Evolutionary conservation across 2,329 filamentous ascomycete species (phyloP), one percentile per base, ranked within the genome.

Genomic region (Phaeosphaeria sp.): DNA sequence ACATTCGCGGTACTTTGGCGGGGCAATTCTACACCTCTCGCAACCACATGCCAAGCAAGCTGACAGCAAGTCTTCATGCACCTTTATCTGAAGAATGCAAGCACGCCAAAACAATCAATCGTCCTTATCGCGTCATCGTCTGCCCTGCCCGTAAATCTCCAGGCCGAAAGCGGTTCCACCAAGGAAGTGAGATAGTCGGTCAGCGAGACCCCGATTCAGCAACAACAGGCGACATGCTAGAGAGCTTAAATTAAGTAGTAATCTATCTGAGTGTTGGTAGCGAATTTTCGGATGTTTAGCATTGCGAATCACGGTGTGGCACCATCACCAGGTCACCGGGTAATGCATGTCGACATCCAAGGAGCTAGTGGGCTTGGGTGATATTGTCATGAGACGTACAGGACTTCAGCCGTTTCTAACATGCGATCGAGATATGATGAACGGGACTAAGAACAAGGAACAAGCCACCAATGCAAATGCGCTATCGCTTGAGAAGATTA

Each of bases 61-160:
- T 64, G 58, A 61, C 54, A 61, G 57, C 60, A 27, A 57, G 50
- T 46, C 51, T 46, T 59, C 55, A 65, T 65, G 63, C 63, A 65
- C 27, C 21, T 58, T 69, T 69, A 69, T 69, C 67, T 68, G 59
- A 61, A 46, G 13, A 30, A 18, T 39, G 49, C 27, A 30, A 46
- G 41, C 39, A 42, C 20, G 15, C 2, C 2, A 47, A 25, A 23
- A 52, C 20, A 21, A 17, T 30, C 20, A 17, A 17, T 20, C 36
- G 15, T 39, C 27, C 43, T 54, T 54, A 48, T 54, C 52, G 22
- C 52, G 52, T 44, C 52, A 54, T 54, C 20, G 18, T 48, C 4
- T 15, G 23, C 25, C 25, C 25, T 27, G 25, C 9, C 36, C 36
- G n/a, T 39, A 17, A 39, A 39, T 39, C 36, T 39, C 17, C 36